Conservation (phyloP, 495 filamentous ascomycete species). For the Aspergillus taichungensis region DNA sequence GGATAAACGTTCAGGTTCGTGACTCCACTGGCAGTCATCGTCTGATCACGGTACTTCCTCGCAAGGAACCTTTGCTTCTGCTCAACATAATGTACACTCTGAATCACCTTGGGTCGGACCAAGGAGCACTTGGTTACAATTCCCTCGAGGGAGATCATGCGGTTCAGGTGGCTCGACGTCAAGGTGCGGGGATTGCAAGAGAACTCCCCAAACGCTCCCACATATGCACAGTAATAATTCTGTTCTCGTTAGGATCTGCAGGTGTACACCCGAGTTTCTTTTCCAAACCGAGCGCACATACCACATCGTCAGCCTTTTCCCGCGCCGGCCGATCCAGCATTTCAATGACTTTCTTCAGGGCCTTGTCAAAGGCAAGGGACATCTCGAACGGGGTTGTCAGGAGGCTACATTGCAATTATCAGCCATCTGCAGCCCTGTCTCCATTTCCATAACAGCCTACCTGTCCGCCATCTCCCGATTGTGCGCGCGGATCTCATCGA, state of each 20-base stretch:
- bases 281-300: constrained; percentile 17
- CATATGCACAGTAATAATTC: constrained; percentile 90
- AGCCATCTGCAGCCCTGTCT: neutral
- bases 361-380: constrained; percentile 75
- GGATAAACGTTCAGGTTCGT: constrained; percentile 88
- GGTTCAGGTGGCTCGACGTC: constrained; percentile 80
- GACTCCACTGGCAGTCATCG: constrained; percentile 83
- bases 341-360: constrained; percentile 78
- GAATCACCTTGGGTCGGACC: constrained; percentile 91
- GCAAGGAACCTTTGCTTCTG: constrained; percentile 71
- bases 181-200: constrained; percentile 92
- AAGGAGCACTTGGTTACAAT: constrained; percentile 96
- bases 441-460: constrained; percentile 19
- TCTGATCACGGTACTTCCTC: constrained; percentile 88
- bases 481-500: constrained; percentile 90
- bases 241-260: constrained; percentile 16
- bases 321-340: constrained; percentile 56
- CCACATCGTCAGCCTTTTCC: constrained; percentile 54
- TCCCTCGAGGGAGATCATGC: constrained; percentile 93
- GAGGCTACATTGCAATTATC: constrained; percentile 36
- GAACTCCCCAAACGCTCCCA: constrained; percentile 90
- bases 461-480: constrained; percentile 84
- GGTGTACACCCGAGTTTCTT: neutral
- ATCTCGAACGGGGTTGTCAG: constrained; percentile 83
- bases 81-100: constrained; percentile 95